phyloP scores from a whole-genome alignment of 1,139 yeast species.

The Yamadazyma spencermartinsiae region DNA sequence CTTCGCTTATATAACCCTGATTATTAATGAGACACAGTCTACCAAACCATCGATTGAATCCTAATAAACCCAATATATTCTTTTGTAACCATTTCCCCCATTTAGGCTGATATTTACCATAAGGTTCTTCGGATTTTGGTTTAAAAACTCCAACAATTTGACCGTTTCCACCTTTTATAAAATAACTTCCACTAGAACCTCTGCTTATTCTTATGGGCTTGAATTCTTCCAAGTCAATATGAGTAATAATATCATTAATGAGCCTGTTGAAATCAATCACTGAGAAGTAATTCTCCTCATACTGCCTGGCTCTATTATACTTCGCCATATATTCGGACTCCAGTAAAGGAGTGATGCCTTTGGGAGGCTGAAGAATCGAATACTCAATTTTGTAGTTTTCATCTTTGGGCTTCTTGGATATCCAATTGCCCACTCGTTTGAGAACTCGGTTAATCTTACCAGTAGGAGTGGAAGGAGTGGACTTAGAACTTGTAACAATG shows the following conservation, averaged over 20 bases:
- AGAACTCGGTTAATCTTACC: constrained; percentile 5
- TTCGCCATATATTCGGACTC: constrained; percentile 18
- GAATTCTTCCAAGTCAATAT: constrained; percentile 22
- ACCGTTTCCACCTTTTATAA: constrained; percentile 28
- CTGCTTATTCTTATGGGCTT: constrained; percentile 57
- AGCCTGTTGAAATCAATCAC: constrained; percentile 22
- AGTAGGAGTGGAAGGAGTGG: constrained; percentile 1
- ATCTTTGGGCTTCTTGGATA: constrained; percentile 5
- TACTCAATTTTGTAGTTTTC: constrained; percentile 27
- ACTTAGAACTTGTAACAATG: not conserved
- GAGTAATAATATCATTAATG: constrained; percentile 20
- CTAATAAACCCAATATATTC: constrained; percentile 25
- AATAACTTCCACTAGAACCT: constrained; percentile 76
- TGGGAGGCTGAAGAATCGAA: constrained; percentile 25
- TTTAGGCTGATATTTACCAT: constrained; percentile 76
- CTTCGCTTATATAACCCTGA: constrained; percentile 70
- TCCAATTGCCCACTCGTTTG: constrained; percentile 10
- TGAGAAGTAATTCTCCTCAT: constrained; percentile 18
- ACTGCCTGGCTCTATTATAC: constrained; percentile 12
- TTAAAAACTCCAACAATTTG: constrained; percentile 61
- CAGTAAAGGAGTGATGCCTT: constrained; percentile 17
- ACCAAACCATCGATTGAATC: constrained; percentile 74
- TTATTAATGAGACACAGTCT: constrained; percentile 72
- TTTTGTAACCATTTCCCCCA: constrained; percentile 83
- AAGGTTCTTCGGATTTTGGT: constrained; percentile 82